Conservation (phyloP, 164 flowering plant species). For the Hamamelis virginiana region DNA sequence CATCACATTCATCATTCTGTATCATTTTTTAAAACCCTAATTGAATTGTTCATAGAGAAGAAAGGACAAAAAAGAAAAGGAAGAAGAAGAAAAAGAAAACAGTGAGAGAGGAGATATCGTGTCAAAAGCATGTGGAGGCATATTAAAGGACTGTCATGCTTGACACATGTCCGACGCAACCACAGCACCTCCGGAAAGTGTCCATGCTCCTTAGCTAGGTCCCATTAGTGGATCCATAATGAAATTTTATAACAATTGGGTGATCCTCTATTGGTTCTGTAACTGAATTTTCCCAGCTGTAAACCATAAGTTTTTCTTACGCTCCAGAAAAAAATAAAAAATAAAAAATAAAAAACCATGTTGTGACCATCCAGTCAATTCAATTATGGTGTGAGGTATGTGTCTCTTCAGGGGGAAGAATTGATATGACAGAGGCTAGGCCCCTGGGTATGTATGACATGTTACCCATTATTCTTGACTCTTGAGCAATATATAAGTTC, state of each 20-base stretch:
- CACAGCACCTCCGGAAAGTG: too few relatives aligned
- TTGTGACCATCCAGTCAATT: slow-evolving; percentile 7
- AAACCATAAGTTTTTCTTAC: not conserved
- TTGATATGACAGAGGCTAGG: slow-evolving; percentile 5
- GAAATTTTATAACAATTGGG: not conserved
- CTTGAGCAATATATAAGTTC: not conserved
- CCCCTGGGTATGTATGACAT: slow-evolving; percentile 1
- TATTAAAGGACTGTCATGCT: too few relatives aligned
- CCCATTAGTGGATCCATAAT: not conserved
- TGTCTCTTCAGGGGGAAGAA: slow-evolving; percentile 3
- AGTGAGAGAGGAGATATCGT: too few relatives aligned
- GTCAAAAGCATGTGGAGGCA: too few relatives aligned
- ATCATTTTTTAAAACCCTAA: too few relatives aligned
- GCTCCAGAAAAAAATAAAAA: not conserved
- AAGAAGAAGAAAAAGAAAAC: too few relatives aligned
- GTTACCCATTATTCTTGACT: not conserved
- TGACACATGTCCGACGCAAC: too few relatives aligned
- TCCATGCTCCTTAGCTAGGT: too few relatives aligned
- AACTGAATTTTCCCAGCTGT: not conserved
- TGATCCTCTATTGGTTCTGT: not conserved
- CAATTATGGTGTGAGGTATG: slow-evolving; percentile 3
- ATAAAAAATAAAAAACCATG: not conserved
- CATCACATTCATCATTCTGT: too few relatives aligned
- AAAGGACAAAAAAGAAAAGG: too few relatives aligned
- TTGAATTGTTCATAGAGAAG: too few relatives aligned